Evolutionary conservation across 2,329 filamentous ascomycete genomes (phyloP).

Genomic region (Pyrenochaeta sp.): DNA sequence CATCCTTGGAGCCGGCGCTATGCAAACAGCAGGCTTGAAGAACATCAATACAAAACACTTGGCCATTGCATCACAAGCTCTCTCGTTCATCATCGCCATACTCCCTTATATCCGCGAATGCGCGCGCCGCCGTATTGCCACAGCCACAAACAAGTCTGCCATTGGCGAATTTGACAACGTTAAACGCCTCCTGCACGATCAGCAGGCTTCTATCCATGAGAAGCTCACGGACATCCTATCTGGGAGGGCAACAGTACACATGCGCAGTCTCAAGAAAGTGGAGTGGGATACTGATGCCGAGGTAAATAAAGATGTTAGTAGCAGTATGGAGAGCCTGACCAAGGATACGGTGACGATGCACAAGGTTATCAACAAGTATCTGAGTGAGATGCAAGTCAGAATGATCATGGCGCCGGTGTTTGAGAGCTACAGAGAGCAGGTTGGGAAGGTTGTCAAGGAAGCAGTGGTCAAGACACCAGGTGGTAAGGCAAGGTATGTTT

Average conservation of each 20-base stretch:
- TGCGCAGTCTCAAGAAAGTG: constrained; percentile 76
- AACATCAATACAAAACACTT: constrained; percentile 94
- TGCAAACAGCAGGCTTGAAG: constrained; percentile 84
- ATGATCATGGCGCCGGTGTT: constrained; percentile 91
- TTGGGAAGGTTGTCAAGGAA: constrained; percentile 74
- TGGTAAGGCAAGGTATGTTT: constrained; percentile 74
- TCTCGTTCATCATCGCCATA: constrained; percentile 86
- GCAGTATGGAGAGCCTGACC: constrained; percentile 85
- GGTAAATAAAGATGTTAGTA: constrained; percentile 59
- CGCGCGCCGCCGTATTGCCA: constrained; percentile 73
- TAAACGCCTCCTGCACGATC: constrained; percentile 82
- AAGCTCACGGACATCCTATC: constrained; percentile 95
- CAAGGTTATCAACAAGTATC: constrained; percentile 81
- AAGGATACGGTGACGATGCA: constrained; percentile 88
- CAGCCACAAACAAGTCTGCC: constrained; percentile 54
- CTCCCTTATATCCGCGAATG: constrained; percentile 93
- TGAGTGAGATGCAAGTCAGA: constrained; percentile 77
- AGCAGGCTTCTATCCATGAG: constrained; percentile 89
- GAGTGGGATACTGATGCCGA: constrained; percentile 71
- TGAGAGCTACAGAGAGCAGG: constrained; percentile 79
- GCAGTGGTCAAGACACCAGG: constrained; percentile 70
- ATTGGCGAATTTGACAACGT: constrained; percentile 89
- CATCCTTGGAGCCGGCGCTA: constrained; percentile 93
- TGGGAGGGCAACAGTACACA: constrained; percentile 75
- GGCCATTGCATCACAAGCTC: constrained; percentile 86